These are phyloP conservation scores for Eimeria falciformis DNA, from an alignment of 169 alveolate species.

Conservation along the genomic window DNA sequence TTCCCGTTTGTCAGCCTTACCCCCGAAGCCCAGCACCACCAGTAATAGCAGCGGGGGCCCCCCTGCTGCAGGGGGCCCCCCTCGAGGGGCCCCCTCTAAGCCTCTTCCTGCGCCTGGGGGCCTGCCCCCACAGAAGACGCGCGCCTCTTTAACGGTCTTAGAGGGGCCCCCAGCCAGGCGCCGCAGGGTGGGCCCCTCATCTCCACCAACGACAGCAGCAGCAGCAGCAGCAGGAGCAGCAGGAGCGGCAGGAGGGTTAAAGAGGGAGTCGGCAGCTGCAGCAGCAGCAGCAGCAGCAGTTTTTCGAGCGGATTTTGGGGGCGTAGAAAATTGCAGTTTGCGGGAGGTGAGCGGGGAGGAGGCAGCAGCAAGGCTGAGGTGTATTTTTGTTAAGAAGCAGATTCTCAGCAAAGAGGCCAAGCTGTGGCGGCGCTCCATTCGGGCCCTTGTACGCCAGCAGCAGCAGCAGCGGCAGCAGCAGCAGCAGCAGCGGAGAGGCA, in stretches of 20 bases:
- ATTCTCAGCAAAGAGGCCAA: neutral
- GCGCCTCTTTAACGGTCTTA: neutral
- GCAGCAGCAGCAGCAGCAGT: conserved; percentile 39
- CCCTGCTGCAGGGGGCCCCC: neutral
- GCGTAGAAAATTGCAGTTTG: neutral
- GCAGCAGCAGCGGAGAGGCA: neutral
- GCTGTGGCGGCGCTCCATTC: neutral
- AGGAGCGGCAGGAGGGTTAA: neutral
- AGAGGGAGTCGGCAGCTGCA: neutral
- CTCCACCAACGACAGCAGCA: neutral
- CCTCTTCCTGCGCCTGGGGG: neutral
- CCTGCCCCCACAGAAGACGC: too few species aligned
- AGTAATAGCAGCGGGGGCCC: neutral
- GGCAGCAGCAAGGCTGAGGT: neutral
- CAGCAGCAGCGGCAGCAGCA: conserved; percentile 11
- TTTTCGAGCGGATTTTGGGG: neutral
- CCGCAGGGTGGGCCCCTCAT: neutral
- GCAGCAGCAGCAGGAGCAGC: neutral
- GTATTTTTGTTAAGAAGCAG: neutral
- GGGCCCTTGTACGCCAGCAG: neutral
- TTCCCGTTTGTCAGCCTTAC: neutral
- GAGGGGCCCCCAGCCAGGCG: neutral
- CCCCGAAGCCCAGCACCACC: neutral
- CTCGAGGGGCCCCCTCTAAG: neutral
- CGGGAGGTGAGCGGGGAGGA: neutral